Percentiles rank a stretch among this genome's conserved stretches.
Conservation (phyloP, 106 monocot genomes). For the Acanthochlamys bracteata region DNA sequence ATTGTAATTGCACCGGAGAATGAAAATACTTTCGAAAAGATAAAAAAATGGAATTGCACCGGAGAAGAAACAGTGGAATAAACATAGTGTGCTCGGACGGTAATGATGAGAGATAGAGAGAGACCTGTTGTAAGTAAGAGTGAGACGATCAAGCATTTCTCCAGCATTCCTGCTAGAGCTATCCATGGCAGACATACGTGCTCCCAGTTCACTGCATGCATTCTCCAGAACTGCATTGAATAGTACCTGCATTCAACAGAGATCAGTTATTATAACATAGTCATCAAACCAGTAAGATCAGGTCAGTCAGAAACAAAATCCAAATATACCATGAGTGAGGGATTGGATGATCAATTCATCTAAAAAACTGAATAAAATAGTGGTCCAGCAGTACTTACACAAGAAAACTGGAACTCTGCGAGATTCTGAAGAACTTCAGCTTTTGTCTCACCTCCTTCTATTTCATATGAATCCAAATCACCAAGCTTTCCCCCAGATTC, state of each 20-base stretch:
- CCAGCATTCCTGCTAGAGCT: slow-evolving; percentile 98
- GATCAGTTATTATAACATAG: too few relatives aligned
- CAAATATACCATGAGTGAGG: background rate
- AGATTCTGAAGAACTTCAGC: slow-evolving; percentile 95
- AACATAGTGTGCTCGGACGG: too few relatives aligned
- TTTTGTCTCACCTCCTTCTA: slow-evolving; percentile 95
- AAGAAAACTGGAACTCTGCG: slow-evolving; percentile 93
- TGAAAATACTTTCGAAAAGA: too few relatives aligned
- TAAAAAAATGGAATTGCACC: too few relatives aligned
- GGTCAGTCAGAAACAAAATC: too few relatives aligned
- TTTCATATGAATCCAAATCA: slow-evolving; percentile 84
- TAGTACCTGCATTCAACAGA: slow-evolving; percentile 44
- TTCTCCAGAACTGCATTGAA: slow-evolving; percentile 85
- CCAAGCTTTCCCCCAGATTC: slow-evolving; percentile 82
- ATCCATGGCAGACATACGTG: slow-evolving; percentile 99
- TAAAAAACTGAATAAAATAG: background rate
- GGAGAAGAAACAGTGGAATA: too few relatives aligned
- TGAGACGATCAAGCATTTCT: slow-evolving; percentile 98
- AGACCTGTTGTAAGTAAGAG: slow-evolving; percentile 90
- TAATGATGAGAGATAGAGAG: background rate
- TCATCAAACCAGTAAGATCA: too few relatives aligned
- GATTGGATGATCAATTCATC: background rate
- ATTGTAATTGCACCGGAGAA: too few relatives aligned
- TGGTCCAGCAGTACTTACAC: slow-evolving; percentile 35
- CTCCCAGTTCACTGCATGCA: slow-evolving; percentile 96